phyloP scores from a whole-genome alignment of 2,329 filamentous ascomycete genomes.

The Fonsecaea pedrosoi region DNA sequence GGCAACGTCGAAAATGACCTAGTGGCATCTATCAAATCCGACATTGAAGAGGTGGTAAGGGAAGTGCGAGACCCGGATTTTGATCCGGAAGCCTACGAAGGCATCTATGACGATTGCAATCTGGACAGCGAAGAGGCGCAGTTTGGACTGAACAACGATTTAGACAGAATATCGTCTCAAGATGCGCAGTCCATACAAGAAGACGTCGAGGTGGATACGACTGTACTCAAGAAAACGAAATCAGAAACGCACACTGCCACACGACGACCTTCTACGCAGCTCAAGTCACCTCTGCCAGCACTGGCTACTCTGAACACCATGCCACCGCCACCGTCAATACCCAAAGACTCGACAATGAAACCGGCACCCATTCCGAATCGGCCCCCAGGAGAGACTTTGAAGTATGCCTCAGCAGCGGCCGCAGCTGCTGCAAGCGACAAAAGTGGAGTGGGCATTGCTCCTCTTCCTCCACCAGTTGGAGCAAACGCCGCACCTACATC shows the following conservation, averaged over 20 bases:
- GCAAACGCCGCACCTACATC: conserved; percentile 55
- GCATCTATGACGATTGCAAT: conserved; percentile 91
- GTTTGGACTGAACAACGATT: conserved; percentile 80
- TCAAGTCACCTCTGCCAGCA: conserved; percentile 88
- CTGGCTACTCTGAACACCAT: conserved; percentile 83
- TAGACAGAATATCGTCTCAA: conserved; percentile 91
- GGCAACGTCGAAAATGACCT: conserved; percentile 86
- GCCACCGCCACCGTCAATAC: conserved; percentile 46
- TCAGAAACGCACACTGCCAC: conserved; percentile 63
- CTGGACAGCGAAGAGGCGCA: conserved; percentile 89
- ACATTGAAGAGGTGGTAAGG: conserved; percentile 92
- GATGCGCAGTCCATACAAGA: conserved; percentile 92
- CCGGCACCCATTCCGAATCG: conserved; percentile 85
- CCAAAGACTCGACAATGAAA: conserved; percentile 77
- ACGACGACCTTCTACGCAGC: conserved; percentile 81
- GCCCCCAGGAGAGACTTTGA: conserved; percentile 85
- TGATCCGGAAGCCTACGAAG: conserved; percentile 79
- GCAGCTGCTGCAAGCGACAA: conserved; percentile 91
- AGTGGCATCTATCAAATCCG: conserved; percentile 87
- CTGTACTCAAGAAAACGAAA: conserved; percentile 62
- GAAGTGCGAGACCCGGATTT: conserved; percentile 89
- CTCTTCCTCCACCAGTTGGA: conserved; percentile 87
- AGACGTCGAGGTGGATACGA: conserved; percentile 63
- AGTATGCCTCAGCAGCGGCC: conserved; percentile 95
- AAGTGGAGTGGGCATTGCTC: conserved; percentile 86